A percentile compares a stretch with the other conserved stretches of the same genome.
phyloP scores from a whole-genome alignment of 306 rosid species.

The Bauhinia variegata region DNA sequence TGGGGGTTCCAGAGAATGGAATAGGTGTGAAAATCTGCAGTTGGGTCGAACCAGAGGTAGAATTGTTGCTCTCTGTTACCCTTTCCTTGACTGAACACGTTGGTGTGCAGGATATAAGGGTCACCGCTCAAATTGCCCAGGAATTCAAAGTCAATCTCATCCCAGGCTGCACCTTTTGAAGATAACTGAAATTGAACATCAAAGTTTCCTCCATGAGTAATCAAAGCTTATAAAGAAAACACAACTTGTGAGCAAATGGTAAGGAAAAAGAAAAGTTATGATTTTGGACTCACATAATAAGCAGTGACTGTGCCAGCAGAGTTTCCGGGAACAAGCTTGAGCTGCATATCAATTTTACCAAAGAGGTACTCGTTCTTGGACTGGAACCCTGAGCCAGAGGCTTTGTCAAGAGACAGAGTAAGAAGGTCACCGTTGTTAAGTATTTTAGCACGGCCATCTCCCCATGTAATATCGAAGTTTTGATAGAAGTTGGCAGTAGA shows the following conservation, averaged over 20 bases:
- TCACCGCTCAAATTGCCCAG: conserved; percentile 71
- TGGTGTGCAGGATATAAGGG: conserved; percentile 68
- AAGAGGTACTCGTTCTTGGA: conserved; percentile 59
- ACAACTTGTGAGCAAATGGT: too few species aligned
- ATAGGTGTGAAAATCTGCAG: conserved; percentile 67
- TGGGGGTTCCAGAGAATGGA: conserved; percentile 71
- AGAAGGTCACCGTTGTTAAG: conserved; percentile 53
- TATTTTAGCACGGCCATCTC: conserved; percentile 59
- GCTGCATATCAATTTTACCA: conserved; percentile 70
- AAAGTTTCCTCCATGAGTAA: background rate
- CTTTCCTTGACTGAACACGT: conserved; percentile 65
- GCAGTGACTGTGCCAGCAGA: conserved; percentile 81
- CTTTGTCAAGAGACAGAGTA: conserved; percentile 56
- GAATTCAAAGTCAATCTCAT: conserved; percentile 75
- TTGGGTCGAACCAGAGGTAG: conserved; percentile 75
- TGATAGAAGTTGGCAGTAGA: conserved; percentile 42
- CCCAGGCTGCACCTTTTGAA: conserved; percentile 60
- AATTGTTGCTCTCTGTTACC: conserved; percentile 82
- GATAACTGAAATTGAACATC: conserved; percentile 20
- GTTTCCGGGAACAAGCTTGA: conserved; percentile 69
- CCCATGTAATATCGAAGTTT: conserved; percentile 59
- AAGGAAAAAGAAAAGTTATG: too few species aligned
- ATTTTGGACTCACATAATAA: conserved; percentile 52
- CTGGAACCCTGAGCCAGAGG: conserved; percentile 64
- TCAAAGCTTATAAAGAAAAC: background rate